These are phyloP conservation scores for Calonectria fujianensis DNA, from an alignment of 2,329 filamentous ascomycete genomes.

Conservation along the genomic window DNA sequence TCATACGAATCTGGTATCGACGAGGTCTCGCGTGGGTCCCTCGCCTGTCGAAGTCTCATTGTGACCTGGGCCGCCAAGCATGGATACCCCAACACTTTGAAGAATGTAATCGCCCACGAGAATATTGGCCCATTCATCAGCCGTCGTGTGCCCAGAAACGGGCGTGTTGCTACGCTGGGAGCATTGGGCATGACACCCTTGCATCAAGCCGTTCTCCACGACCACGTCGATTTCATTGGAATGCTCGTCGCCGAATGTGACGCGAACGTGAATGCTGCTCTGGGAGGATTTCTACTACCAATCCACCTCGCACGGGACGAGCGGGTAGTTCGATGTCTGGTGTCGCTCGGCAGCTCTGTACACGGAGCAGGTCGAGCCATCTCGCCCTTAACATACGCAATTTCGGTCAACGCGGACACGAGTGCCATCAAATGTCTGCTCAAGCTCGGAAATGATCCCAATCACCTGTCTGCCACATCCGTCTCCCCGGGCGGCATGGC, in stretches of 20 bases:
- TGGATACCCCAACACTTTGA: not conserved
- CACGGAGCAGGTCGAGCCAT: not conserved
- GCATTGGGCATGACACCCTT: not conserved
- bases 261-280: not conserved
- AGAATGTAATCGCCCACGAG: not conserved
- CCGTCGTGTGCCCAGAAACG: not conserved
- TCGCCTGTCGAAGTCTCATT: conserved; percentile 1
- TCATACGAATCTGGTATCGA: not conserved
- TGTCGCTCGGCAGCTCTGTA: not conserved
- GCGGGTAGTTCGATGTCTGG: conserved; percentile 1
- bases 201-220: not conserved
- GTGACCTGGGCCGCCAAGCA: not conserved
- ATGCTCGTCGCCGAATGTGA: not conserved
- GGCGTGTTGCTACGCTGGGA: not conserved
- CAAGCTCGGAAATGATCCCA: not conserved
- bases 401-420: not conserved
- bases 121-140: not conserved
- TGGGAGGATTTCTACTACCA: not conserved
- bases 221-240: not conserved
- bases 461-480: not conserved
- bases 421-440: conserved; percentile 1
- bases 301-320: not conserved
- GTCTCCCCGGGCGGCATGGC: not conserved
- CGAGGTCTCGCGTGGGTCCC: not conserved
- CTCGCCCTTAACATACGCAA: not conserved